Percentiles rank a stretch among this genome's conserved stretches.
Conservation (phyloP, 108 stramenopile species). For the Conticribra weissflogii region DNA sequence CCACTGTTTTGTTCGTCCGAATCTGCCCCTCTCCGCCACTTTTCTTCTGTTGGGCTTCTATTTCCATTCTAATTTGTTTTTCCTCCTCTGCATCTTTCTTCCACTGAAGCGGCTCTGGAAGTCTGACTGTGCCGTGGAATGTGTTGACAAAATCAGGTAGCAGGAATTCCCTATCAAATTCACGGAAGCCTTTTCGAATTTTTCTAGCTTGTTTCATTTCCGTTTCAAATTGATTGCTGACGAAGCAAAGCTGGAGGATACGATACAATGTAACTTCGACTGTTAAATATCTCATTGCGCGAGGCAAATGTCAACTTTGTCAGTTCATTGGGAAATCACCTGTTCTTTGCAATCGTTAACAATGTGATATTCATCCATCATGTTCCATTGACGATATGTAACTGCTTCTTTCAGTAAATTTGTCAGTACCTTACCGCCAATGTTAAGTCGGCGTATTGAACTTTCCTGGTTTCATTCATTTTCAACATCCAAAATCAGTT, state of each 20-base stretch:
- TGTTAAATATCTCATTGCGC: background rate
- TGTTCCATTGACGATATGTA: slow-evolving; percentile 95
- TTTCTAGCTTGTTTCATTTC: slow-evolving; percentile 69
- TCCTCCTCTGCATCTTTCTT: slow-evolving; percentile 48
- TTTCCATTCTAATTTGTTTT: slow-evolving; percentile 26
- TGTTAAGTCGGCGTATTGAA: slow-evolving; percentile 67
- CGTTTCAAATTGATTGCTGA: slow-evolving; percentile 70
- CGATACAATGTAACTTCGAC: background rate
- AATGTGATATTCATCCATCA: slow-evolving; percentile 95
- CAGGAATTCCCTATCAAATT: slow-evolving; percentile 86
- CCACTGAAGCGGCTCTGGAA: slow-evolving; percentile 59
- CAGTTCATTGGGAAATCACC: slow-evolving; percentile 10
- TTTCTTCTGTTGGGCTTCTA: slow-evolving; percentile 25
- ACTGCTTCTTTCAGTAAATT: slow-evolving; percentile 91
- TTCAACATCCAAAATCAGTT: background rate
- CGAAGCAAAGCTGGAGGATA: slow-evolving; percentile 43
- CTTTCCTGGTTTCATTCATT: background rate
- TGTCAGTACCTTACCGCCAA: slow-evolving; percentile 93
- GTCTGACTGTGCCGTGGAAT: slow-evolving; percentile 60
- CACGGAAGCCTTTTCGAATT: slow-evolving; percentile 57
- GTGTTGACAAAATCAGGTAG: slow-evolving; percentile 90
- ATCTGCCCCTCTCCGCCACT: slow-evolving; percentile 46
- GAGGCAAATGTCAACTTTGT: background rate
- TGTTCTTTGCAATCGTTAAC: slow-evolving; percentile 81
- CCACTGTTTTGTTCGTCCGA: too few relatives aligned